phyloP scores from a whole-genome alignment of 352 stramenopile genomes.

The Globisporangium cederbergense region DNA sequence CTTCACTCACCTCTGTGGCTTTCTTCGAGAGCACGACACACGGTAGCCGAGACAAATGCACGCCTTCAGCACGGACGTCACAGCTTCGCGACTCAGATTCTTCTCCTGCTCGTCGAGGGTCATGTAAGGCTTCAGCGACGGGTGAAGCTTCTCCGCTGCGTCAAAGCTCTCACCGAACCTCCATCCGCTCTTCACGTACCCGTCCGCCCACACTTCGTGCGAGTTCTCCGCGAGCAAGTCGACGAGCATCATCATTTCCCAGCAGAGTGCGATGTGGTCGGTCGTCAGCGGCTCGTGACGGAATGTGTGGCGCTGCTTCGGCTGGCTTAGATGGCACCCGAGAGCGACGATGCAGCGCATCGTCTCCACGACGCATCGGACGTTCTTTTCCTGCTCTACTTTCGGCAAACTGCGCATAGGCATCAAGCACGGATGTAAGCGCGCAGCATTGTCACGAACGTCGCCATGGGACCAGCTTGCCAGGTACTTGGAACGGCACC shows the following conservation, averaged over 20 bases:
- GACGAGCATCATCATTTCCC: conserved; percentile 62
- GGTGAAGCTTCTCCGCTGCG: conserved; percentile 37
- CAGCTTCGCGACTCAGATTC: conserved; percentile 36
- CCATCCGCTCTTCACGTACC: conserved; percentile 47
- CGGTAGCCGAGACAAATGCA: conserved; percentile 48
- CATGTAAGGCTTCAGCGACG: conserved; percentile 61
- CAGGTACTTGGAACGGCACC: conserved; percentile 50
- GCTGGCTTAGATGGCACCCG: conserved; percentile 34
- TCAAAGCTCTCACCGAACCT: conserved; percentile 35
- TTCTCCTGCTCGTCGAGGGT: conserved; percentile 51
- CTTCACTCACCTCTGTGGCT: not conserved
- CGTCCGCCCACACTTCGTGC: conserved; percentile 62
- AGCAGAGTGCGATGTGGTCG: conserved; percentile 41
- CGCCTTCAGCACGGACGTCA: conserved; percentile 49
- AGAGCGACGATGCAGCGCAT: conserved; percentile 60
- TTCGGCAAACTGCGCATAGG: conserved; percentile 45
- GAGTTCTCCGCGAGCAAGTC: conserved; percentile 69
- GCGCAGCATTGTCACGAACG: conserved; percentile 33
- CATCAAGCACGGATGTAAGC: conserved; percentile 47
- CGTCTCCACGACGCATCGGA: conserved; percentile 47
- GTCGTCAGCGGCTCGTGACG: conserved; percentile 24
- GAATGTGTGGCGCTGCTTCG: conserved; percentile 9
- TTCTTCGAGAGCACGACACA: conserved; percentile 31
- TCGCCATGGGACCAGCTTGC: conserved; percentile 39
- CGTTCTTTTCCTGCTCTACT: conserved; percentile 36